A percentile compares a stretch with the other conserved stretches of the same genome.
These are phyloP conservation scores for Rhizopogon vulgaris DNA, from an alignment of 768 basidiomycete genomes.

Conservation along the genomic window DNA sequence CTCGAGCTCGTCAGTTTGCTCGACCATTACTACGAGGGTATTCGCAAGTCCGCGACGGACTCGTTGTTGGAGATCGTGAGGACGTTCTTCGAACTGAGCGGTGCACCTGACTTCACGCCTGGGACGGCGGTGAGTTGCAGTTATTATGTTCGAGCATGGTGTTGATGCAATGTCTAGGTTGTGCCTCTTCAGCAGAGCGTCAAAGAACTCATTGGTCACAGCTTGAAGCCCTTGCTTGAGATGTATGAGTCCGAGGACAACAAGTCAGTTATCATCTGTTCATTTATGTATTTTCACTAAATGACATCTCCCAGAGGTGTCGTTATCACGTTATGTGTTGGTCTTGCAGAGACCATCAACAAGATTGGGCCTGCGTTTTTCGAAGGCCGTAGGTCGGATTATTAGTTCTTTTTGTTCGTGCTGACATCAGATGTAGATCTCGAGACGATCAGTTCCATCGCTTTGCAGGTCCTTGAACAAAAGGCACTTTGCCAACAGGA, in stretches of 20 bases:
- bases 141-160: neutral
- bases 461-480: conserved; percentile 82
- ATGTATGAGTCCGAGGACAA: conserved; percentile 95
- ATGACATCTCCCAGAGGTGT: conserved; percentile 53
- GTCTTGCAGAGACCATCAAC: conserved; percentile 87
- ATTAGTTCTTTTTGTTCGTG: neutral
- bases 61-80: conserved; percentile 84
- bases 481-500: conserved; percentile 96
- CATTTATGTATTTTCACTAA: conserved; percentile 11
- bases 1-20: conserved; percentile 75
- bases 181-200: conserved; percentile 60
- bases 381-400: conserved; percentile 55
- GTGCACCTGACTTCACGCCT: conserved; percentile 77
- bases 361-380: conserved; percentile 86
- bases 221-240: conserved; percentile 70
- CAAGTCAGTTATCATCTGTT: conserved; percentile 62
- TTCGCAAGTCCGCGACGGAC: conserved; percentile 87
- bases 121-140: conserved; percentile 54
- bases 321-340: conserved; percentile 80
- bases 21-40: conserved; percentile 94
- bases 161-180: conserved; percentile 23
- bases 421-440: conserved; percentile 41
- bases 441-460: conserved; percentile 73
- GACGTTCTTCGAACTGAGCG: conserved; percentile 86
- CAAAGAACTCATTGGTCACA: conserved; percentile 71